Conservation (phyloP, 768 basidiomycete genomes). For the Hericium alpestre region DNA sequence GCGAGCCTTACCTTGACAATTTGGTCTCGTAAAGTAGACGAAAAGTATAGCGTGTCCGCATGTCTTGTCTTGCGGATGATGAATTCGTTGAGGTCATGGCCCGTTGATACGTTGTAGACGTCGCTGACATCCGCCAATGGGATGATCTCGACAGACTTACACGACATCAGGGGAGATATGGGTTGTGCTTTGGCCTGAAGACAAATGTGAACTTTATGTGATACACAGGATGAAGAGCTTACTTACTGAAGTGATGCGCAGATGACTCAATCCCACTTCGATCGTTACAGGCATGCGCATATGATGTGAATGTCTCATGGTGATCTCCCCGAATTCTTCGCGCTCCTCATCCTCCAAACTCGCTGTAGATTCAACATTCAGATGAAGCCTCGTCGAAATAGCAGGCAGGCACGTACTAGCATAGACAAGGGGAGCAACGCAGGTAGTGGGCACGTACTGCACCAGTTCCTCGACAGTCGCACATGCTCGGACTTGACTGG, state of each 20-base stretch:
- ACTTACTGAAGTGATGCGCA: slow-evolving; percentile 68
- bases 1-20: slow-evolving; percentile 54
- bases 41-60: slow-evolving; percentile 66
- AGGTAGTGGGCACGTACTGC: slow-evolving; percentile 40
- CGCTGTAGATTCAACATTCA: slow-evolving; percentile 25
- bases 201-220: neutral
- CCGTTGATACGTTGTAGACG: slow-evolving; percentile 71
- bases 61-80: slow-evolving; percentile 67
- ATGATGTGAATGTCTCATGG: slow-evolving; percentile 53
- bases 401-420: slow-evolving; percentile 37
- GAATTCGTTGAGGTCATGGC: slow-evolving; percentile 69
- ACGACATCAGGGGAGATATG: slow-evolving; percentile 56
- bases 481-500: slow-evolving; percentile 38
- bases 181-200: slow-evolving; percentile 56
- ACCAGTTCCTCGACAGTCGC: slow-evolving; percentile 53
- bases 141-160: slow-evolving; percentile 77
- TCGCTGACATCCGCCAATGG: slow-evolving; percentile 76
- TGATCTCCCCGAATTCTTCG: slow-evolving; percentile 49
- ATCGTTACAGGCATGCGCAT: slow-evolving; percentile 65
- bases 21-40: slow-evolving; percentile 53
- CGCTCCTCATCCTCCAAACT: slow-evolving; percentile 50
- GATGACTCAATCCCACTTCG: slow-evolving; percentile 55
- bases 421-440: slow-evolving; percentile 36
- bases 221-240: neutral
- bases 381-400: slow-evolving; percentile 2